Evolutionary conservation across 208 protist genomes (phyloP).

Genomic region (Porcisia hertigi): DNA sequence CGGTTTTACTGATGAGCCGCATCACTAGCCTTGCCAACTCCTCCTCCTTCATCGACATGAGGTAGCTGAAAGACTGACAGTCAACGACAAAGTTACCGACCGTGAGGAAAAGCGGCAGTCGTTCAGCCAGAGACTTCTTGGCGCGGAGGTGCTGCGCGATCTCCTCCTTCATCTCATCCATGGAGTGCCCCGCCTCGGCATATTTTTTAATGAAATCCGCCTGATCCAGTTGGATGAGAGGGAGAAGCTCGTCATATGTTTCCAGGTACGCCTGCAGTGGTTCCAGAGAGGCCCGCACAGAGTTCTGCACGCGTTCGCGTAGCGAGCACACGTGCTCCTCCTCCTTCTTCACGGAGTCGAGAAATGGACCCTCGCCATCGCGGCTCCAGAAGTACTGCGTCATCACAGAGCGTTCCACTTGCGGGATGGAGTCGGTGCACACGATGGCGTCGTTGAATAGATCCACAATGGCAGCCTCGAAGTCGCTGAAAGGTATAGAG

Average conservation of each 20-base stretch:
- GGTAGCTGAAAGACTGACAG: slow-evolving; percentile 92
- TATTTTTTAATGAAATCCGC: slow-evolving; percentile 87
- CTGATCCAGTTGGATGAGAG: slow-evolving; percentile 87
- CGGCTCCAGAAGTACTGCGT: slow-evolving; percentile 93
- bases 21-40: slow-evolving; percentile 93
- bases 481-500: slow-evolving; percentile 83
- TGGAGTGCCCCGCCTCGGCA: slow-evolving; percentile 79
- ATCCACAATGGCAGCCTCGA: slow-evolving; percentile 84
- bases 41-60: slow-evolving; percentile 94
- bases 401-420: slow-evolving; percentile 95
- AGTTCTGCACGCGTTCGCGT: slow-evolving; percentile 65
- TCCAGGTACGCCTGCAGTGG: slow-evolving; percentile 88
- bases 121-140: slow-evolving; percentile 88
- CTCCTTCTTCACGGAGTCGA: slow-evolving; percentile 85
- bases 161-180: slow-evolving; percentile 93
- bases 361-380: slow-evolving; percentile 90
- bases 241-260: slow-evolving; percentile 91
- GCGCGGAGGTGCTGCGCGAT: slow-evolving; percentile 87
- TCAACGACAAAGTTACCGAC: slow-evolving; percentile 96
- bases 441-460: slow-evolving; percentile 89
- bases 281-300: slow-evolving; percentile 67
- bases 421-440: slow-evolving; percentile 89
- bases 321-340: slow-evolving; percentile 84
- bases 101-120: slow-evolving; percentile 89
- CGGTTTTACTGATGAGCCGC: slow-evolving; percentile 88